Evolutionary conservation across 306 rosid species (phyloP).

Genomic region (Senna tora): DNA sequence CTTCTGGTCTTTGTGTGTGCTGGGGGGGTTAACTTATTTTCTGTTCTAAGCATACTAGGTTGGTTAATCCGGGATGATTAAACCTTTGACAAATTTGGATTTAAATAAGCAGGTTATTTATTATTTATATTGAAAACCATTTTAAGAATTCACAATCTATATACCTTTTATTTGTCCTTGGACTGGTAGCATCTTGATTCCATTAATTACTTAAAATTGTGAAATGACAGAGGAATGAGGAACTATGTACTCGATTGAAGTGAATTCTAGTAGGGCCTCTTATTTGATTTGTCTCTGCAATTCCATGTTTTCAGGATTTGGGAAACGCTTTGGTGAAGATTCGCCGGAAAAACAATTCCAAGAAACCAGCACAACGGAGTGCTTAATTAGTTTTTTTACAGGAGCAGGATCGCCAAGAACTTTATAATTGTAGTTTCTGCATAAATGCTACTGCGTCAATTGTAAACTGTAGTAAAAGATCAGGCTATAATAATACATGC

Average conservation of each 20-base stretch:
- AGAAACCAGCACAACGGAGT: constrained; percentile 61
- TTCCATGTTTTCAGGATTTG: constrained; percentile 65
- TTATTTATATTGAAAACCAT: background rate
- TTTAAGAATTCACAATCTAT: constrained; percentile 11
- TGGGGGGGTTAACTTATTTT: background rate
- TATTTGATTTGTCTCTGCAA: constrained; percentile 16
- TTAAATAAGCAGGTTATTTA: background rate
- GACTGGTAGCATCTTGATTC: background rate
- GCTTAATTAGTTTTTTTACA: constrained; percentile 31
- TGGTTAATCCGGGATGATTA: constrained; percentile 23
- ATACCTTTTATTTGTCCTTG: background rate
- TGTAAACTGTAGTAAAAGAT: constrained; percentile 22
- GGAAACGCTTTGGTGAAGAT: constrained; percentile 81
- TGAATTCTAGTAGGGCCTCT: background rate
- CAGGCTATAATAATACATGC: constrained; percentile 18
- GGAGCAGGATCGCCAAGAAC: constrained; percentile 18
- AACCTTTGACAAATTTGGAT: background rate
- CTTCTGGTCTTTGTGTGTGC: constrained; percentile 47
- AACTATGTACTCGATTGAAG: background rate
- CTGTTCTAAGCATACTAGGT: constrained; percentile 16
- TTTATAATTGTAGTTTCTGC: constrained; percentile 11
- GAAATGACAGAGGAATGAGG: background rate
- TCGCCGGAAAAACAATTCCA: constrained; percentile 83
- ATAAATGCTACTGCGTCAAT: background rate
- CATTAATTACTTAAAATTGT: background rate